Base-by-base conservation (phyloP, 1,284 basidiomycete species). In the Pseudozyma sp. region DNA sequence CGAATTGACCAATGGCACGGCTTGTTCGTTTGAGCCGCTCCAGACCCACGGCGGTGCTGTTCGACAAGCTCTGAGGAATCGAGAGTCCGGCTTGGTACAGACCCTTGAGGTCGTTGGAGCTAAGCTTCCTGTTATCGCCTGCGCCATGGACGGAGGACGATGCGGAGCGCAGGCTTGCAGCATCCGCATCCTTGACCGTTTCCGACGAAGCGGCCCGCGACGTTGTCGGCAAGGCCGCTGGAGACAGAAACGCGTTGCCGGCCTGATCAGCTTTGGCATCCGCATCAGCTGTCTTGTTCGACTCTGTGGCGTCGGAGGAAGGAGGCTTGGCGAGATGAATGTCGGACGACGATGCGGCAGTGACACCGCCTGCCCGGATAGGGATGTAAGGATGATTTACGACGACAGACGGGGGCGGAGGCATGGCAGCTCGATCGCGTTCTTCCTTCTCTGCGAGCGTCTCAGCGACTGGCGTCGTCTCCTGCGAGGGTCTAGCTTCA, bases 341-440 rank as follows among this genome's bases (percentile, higher is more conserved):
- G n/a, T 53, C 52, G 5, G 60, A 54, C 5, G 51, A 48, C 11
- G 66, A 61, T 1, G 66, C 58, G 24, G 72, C 59, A 11, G 50
- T 53, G 31, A 75, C 60, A 1, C 68, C 72, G 0, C 63, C 63
- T 0, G 72, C 72, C 11, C 67, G 67, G 29, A 75, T 63, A 2
- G 72, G 72, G 11, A 75, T 59, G 47, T 67, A 70, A 16, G 67
- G 29, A 17, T 75, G 68, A 11, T 68, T 50, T 3, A 70, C 60
- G 19, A 75, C 51, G 2, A 69, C 64, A 4, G 72, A 69, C 0
- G 67, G 72, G 6, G 67, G 72, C 45, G 58, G 64, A 14, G 60
- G 63, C 63, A 72, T 66, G 13, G 59, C 55, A 40, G 61, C 58
- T 31, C 68, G 59, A 43, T 66, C 63, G 31, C 51, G 54, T 17